Percentiles rank a stretch among this genome's conserved stretches.
phyloP scores from a whole-genome alignment of 2,329 filamentous ascomycete species.

The Plenodomus biglobosus region DNA sequence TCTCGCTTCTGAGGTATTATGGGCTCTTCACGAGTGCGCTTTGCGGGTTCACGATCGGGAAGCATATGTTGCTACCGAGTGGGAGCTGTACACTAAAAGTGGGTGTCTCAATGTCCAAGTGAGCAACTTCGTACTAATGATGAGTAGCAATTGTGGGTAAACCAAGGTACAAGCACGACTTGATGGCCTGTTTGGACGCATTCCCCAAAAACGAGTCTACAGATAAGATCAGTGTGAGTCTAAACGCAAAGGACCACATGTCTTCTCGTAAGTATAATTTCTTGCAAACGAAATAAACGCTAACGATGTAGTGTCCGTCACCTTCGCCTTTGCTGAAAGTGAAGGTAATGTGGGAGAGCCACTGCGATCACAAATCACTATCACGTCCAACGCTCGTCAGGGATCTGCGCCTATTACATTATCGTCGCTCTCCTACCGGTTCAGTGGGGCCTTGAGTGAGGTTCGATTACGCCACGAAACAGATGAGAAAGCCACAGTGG shows the following conservation, averaged over 20 bases:
- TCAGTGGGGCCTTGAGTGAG: slow-evolving; percentile 50
- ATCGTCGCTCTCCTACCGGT: slow-evolving; percentile 54
- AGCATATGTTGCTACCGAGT: slow-evolving; percentile 56
- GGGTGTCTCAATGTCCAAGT: slow-evolving; percentile 1
- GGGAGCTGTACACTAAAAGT: slow-evolving; percentile 55
- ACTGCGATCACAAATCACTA: slow-evolving; percentile 57
- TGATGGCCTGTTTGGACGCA: slow-evolving; percentile 50
- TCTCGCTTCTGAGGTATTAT: slow-evolving; percentile 57
- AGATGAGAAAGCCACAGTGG: slow-evolving; percentile 10
- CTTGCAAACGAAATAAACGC: slow-evolving; percentile 32
- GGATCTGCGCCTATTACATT: slow-evolving; percentile 52
- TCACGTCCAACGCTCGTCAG: slow-evolving; percentile 53
- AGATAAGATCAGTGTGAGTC: slow-evolving; percentile 48
- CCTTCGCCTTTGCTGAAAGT: slow-evolving; percentile 56
- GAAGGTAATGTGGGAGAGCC: slow-evolving; percentile 63
- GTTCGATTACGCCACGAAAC: slow-evolving; percentile 34
- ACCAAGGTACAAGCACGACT: slow-evolving; percentile 46
- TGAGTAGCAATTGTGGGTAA: slow-evolving; percentile 35
- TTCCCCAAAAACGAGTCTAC: slow-evolving; percentile 38
- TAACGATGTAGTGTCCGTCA: slow-evolving; percentile 49
- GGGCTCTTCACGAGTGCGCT: slow-evolving; percentile 58
- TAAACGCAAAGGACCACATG: slow-evolving; percentile 52
- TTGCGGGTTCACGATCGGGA: slow-evolving; percentile 49
- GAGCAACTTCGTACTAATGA: slow-evolving; percentile 12
- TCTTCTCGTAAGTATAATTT: slow-evolving; percentile 51